Conservation (phyloP, 768 basidiomycete genomes). For the Coprinopsis marcescibilis region DNA sequence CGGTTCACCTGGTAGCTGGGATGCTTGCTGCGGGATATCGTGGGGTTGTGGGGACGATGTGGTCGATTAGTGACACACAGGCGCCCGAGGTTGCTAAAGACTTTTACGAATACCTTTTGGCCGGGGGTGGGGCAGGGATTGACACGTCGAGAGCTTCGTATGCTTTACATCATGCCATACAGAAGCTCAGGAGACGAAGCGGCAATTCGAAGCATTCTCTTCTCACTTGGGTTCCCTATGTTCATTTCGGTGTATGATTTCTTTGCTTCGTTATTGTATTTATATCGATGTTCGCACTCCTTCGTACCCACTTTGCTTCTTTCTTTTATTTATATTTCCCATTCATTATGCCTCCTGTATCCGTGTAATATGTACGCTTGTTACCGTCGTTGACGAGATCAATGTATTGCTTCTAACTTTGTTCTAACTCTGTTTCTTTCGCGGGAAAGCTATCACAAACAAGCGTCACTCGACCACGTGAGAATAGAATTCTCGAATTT, state of each 20-base stretch:
- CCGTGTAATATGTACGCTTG: too few relatives aligned
- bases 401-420: too few relatives aligned
- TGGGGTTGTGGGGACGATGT: constrained; percentile 12
- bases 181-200: background rate
- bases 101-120: constrained; percentile 8
- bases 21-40: constrained; percentile 12
- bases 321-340: too few relatives aligned
- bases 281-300: too few relatives aligned
- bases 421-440: too few relatives aligned
- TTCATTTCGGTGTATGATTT: constrained; percentile 8
- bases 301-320: too few relatives aligned
- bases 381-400: too few relatives aligned
- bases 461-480: too few relatives aligned
- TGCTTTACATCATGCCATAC: constrained; percentile 6
- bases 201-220: constrained; percentile 4
- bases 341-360: too few relatives aligned
- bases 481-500: too few relatives aligned
- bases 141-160: background rate
- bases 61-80: constrained; percentile 8
- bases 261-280: too few relatives aligned
- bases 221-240: background rate
- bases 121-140: background rate
- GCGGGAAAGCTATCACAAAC: too few relatives aligned
- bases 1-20: constrained; percentile 11
- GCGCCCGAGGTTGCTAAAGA: constrained; percentile 5